Evolutionary conservation across 2,329 filamentous ascomycete species (phyloP), one percentile per base, ranked within the genome.

Genomic region (Teratosphaeria gauchensis): DNA sequence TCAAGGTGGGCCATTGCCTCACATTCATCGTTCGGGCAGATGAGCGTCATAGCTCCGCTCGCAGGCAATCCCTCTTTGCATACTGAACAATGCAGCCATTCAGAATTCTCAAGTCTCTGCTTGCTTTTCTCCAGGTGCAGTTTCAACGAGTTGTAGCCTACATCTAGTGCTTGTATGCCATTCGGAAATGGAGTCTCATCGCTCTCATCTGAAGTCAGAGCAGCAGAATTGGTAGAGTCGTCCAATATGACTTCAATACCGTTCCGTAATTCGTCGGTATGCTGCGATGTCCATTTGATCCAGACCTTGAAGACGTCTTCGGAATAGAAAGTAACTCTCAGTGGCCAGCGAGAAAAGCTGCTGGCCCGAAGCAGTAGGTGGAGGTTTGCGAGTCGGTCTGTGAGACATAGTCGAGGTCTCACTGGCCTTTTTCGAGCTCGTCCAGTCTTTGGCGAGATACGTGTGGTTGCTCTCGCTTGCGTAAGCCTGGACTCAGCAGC

Each of bases 261-360:
- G 11, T 70, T 65, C 24, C 78, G 75, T 12, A 84, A 65, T 32
- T 76, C 69, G 54, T 79, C 77, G 54, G 78, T 72, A 2, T 80
- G 77, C 1, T 78, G 72, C 2, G 77, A 73, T 52, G 78, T 79
- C 78, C 82, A 85, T 54, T 73, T 77, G 19, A 79, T 71, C 92
- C 92, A 97, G 1, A 81, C 79, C 21, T 75, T 75, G 65, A 88
- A 81, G 0, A 90, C 85, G 60, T 92, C 88, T 2, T 77, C 75
- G 1, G 80, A 79, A 65, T 96, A 92, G 73, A 97, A 92, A 28
- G 88, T 85, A 53, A 96, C 71, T 56, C 82, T 82, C 56, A 99
- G 77, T 21, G 92, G 92, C 92, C 91, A 96, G 53, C 85, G 78
- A 16, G 79, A 77, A 70, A 97, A 97, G 71, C 89, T 94, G 2